Conservation (phyloP, 2,329 filamentous ascomycete species). For the Cladosporium sp. region DNA sequence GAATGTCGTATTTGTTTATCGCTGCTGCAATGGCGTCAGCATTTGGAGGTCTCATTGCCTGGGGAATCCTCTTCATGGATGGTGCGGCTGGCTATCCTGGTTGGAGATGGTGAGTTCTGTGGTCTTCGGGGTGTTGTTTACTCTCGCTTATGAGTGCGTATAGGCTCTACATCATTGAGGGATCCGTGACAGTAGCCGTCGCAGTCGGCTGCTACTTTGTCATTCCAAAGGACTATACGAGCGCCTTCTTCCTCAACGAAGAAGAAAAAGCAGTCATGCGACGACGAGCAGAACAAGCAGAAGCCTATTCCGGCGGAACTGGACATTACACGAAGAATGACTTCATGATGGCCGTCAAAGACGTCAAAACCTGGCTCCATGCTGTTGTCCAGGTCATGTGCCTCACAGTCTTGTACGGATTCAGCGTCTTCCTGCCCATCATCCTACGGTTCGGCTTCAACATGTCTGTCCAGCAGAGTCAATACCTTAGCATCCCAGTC, state of each 20-base stretch:
- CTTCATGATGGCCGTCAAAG: conserved; percentile 30
- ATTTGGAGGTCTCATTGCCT: conserved; percentile 50
- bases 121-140: conserved; percentile 28
- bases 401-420: conserved; percentile 38
- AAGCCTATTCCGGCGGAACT: conserved; percentile 28
- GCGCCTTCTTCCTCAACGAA: conserved; percentile 31
- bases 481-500: conserved; percentile 39
- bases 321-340: conserved; percentile 29
- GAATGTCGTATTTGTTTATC: conserved; percentile 33
- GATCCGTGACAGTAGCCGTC: conserved; percentile 23
- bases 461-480: conserved; percentile 36
- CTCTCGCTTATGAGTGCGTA: conserved; percentile 30
- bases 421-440: conserved; percentile 40
- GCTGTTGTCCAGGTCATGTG: conserved; percentile 37
- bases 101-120: conserved; percentile 31
- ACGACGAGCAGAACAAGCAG: conserved; percentile 26
- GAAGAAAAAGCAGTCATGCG: conserved; percentile 30
- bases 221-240: conserved; percentile 30
- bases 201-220: conserved; percentile 28
- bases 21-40: conserved; percentile 43
- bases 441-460: conserved; percentile 39
- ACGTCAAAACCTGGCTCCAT: conserved; percentile 31
- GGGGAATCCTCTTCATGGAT: conserved; percentile 51
- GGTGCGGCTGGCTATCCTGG: conserved; percentile 45
- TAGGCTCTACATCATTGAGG: conserved; percentile 17